A percentile compares a stretch with the other conserved stretches of the same genome.
Evolutionary conservation across 805 yeast species (phyloP).

Genomic region (Crinitomyces ghanaensis): DNA sequence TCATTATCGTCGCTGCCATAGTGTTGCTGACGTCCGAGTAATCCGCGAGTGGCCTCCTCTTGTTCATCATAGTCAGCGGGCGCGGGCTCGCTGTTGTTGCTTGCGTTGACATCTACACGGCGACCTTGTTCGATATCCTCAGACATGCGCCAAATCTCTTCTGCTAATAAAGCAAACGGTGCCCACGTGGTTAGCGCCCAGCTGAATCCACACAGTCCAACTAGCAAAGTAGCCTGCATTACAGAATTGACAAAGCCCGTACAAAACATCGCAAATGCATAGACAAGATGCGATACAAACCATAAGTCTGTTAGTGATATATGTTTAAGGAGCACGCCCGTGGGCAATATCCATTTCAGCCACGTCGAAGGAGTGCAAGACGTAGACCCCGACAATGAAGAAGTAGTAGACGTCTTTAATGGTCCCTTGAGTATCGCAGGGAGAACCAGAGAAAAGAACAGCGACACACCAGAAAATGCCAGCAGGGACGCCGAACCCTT

Average conservation of each 20-base stretch:
- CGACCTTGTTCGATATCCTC: slow-evolving; percentile 9
- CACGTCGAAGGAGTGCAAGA: too few species aligned
- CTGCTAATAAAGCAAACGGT: slow-evolving; percentile 52
- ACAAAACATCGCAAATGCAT: slow-evolving; percentile 37
- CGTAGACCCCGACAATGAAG: neutral
- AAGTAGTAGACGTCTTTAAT: neutral
- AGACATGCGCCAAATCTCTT: slow-evolving; percentile 24
- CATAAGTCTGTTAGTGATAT: slow-evolving; percentile 26
- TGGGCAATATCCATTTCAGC: too few species aligned
- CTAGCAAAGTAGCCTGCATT: slow-evolving; percentile 35
- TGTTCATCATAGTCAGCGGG: neutral
- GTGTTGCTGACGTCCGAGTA: too few species aligned
- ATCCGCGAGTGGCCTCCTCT: neutral
- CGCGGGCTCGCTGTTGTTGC: neutral
- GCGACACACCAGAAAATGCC: slow-evolving; percentile 37
- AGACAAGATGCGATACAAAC: slow-evolving; percentile 41
- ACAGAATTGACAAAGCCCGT: slow-evolving; percentile 37
- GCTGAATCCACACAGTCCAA: slow-evolving; percentile 45
- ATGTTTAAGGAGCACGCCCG: slow-evolving; percentile 4
- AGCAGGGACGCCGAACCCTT: slow-evolving; percentile 26
- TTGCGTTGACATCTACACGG: slow-evolving; percentile 19
- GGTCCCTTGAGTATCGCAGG: slow-evolving; percentile 8
- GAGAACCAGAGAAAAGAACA: slow-evolving; percentile 23
- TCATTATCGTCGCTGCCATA: neutral
- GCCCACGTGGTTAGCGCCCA: slow-evolving; percentile 66